Evolutionary conservation across 306 rosid genomes (phyloP).

Genomic region (Citrullus colocynthis): DNA sequence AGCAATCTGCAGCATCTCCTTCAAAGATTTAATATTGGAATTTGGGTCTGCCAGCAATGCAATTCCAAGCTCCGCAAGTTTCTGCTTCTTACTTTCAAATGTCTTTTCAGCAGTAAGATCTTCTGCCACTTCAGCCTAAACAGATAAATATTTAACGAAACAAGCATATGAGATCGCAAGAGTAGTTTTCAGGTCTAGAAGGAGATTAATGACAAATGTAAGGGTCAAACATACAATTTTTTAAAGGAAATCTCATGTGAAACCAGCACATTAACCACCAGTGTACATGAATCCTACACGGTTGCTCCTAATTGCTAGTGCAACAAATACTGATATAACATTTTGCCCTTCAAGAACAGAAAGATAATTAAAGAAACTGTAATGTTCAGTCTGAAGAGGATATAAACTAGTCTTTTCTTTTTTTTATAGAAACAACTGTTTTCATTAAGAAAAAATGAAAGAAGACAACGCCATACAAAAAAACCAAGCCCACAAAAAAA

Average conservation of each 20-base stretch:
- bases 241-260: not conserved
- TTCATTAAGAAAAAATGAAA: too few species aligned
- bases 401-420: not conserved
- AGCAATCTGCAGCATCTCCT: slow-evolving; percentile 63
- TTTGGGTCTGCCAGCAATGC: slow-evolving; percentile 72
- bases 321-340: not conserved
- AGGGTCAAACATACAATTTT: not conserved
- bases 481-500: too few species aligned
- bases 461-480: too few species aligned
- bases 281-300: not conserved
- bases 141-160: slow-evolving; percentile 6
- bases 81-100: slow-evolving; percentile 68
- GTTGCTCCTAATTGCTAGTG: not conserved
- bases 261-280: not conserved
- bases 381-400: not conserved
- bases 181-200: not conserved
- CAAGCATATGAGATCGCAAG: slow-evolving; percentile 7
- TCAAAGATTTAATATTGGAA: slow-evolving; percentile 67
- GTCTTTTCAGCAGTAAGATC: slow-evolving; percentile 76
- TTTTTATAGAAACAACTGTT: too few species aligned
- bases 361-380: not conserved
- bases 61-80: slow-evolving; percentile 90
- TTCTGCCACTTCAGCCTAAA: slow-evolving; percentile 78
- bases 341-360: not conserved
- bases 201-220: not conserved